Evolutionary conservation across 78 protist species (phyloP).

Genomic region (Dictyostelium citrinum): DNA sequence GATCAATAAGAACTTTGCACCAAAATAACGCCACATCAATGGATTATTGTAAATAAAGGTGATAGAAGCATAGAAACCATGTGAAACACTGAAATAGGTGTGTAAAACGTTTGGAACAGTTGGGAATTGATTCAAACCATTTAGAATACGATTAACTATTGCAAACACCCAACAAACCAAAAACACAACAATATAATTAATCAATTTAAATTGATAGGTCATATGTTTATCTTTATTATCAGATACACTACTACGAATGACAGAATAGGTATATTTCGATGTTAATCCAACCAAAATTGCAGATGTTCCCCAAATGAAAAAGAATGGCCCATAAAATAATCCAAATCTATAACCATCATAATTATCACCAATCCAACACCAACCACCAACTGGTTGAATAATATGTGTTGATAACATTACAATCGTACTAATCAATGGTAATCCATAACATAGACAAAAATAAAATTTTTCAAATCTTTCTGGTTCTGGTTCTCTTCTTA

Average conservation of each 20-base stretch:
- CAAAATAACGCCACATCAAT: slow-evolving; percentile 62
- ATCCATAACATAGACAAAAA: slow-evolving; percentile 32
- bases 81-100: slow-evolving; percentile 32
- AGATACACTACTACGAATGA: slow-evolving; percentile 14
- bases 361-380: slow-evolving; percentile 62
- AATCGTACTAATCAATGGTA: slow-evolving; percentile 34
- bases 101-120: slow-evolving; percentile 17
- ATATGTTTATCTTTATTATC: slow-evolving; percentile 46
- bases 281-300: slow-evolving; percentile 51
- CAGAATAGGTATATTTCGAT: slow-evolving; percentile 23
- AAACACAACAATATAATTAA: slow-evolving; percentile 57
- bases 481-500: slow-evolving; percentile 52
- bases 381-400: slow-evolving; percentile 26
- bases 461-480: slow-evolving; percentile 44
- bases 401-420: slow-evolving; percentile 38
- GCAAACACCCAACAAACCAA: slow-evolving; percentile 68
- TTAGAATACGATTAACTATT: slow-evolving; percentile 41
- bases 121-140: neutral
- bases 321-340: slow-evolving; percentile 45
- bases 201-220: slow-evolving; percentile 57
- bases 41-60: slow-evolving; percentile 62
- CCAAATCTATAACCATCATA: slow-evolving; percentile 19
- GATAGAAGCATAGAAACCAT: slow-evolving; percentile 44
- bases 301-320: slow-evolving; percentile 18
- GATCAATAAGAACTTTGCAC: neutral